A percentile compares a stretch with the other conserved stretches of the same genome.
These are phyloP conservation scores for Oryza punctata DNA, from an alignment of 176 grass and related monocot genomes.

Conservation along the genomic window DNA sequence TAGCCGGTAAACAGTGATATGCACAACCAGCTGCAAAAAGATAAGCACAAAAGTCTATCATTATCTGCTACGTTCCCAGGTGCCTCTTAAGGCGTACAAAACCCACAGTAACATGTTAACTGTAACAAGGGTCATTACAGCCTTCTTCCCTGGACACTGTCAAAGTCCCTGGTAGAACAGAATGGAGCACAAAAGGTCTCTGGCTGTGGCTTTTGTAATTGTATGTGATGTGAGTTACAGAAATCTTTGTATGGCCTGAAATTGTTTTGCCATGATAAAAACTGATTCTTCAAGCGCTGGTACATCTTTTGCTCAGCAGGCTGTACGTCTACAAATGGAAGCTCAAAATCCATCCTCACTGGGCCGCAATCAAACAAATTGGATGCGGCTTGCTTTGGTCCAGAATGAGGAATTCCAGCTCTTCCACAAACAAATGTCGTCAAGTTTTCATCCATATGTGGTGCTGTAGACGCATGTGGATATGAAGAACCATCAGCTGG, in stretches of 20 bases:
- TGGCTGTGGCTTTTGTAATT: slow-evolving; percentile 7
- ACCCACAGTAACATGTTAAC: too few species aligned
- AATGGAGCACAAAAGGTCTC: slow-evolving; percentile 39
- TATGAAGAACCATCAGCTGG: not conserved
- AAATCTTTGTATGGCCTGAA: slow-evolving; percentile 79
- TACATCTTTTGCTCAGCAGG: slow-evolving; percentile 51
- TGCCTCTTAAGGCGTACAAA: too few species aligned
- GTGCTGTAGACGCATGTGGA: slow-evolving; percentile 25
- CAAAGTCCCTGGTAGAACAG: slow-evolving; percentile 17
- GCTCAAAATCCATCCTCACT: slow-evolving; percentile 70
- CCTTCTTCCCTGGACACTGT: too few species aligned
- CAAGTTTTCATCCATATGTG: slow-evolving; percentile 56
- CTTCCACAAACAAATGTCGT: slow-evolving; percentile 72
- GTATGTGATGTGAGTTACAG: slow-evolving; percentile 60
- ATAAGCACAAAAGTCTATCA: not conserved
- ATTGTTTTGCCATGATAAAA: slow-evolving; percentile 72
- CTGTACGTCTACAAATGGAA: slow-evolving; percentile 41
- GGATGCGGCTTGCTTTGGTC: slow-evolving; percentile 29
- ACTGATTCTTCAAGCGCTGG: slow-evolving; percentile 63
- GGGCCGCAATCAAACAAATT: slow-evolving; percentile 61
- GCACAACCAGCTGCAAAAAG: too few species aligned
- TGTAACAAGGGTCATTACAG: too few species aligned
- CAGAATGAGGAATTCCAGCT: slow-evolving; percentile 45
- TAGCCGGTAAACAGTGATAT: too few species aligned
- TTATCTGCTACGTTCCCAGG: not conserved